These are phyloP conservation scores for Agaricus sinodeliciosus DNA, from an alignment of 768 basidiomycete species.

Conservation along the genomic window DNA sequence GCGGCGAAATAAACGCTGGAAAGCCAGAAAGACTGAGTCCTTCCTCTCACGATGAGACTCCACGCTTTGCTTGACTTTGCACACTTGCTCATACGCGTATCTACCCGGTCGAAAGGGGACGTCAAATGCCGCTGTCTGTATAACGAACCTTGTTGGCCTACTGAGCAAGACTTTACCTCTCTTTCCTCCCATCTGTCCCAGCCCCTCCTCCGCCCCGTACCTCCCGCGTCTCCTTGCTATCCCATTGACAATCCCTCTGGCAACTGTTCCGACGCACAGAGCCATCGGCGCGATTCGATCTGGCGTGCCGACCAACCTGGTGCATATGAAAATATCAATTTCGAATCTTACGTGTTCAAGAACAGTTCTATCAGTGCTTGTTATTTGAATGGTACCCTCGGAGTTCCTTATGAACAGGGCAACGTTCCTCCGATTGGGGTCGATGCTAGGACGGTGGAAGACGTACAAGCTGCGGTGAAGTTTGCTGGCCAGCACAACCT, in stretches of 20 bases:
- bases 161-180: constrained; percentile 21
- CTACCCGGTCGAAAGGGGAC: background rate
- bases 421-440: constrained; percentile 34
- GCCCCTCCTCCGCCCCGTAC: constrained; percentile 33
- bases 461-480: constrained; percentile 33
- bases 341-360: constrained; percentile 7
- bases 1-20: too few species aligned
- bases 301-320: constrained; percentile 10
- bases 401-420: constrained; percentile 36
- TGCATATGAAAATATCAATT: constrained; percentile 9
- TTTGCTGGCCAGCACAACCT: constrained; percentile 32
- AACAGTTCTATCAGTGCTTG: constrained; percentile 48
- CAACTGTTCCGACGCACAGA: constrained; percentile 15
- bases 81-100: background rate
- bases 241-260: constrained; percentile 25
- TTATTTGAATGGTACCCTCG: constrained; percentile 39
- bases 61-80: background rate
- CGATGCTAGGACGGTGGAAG: constrained; percentile 28
- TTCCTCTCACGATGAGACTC: background rate
- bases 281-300: background rate
- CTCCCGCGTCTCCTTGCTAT: constrained; percentile 37
- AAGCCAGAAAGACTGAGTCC: too few species aligned
- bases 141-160: constrained; percentile 38
- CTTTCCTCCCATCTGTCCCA: constrained; percentile 34
- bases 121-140: constrained; percentile 31